These are phyloP conservation scores for Cladobotryum mycophilum DNA, from an alignment of 2,329 filamentous ascomycete species.

Conservation along the genomic window DNA sequence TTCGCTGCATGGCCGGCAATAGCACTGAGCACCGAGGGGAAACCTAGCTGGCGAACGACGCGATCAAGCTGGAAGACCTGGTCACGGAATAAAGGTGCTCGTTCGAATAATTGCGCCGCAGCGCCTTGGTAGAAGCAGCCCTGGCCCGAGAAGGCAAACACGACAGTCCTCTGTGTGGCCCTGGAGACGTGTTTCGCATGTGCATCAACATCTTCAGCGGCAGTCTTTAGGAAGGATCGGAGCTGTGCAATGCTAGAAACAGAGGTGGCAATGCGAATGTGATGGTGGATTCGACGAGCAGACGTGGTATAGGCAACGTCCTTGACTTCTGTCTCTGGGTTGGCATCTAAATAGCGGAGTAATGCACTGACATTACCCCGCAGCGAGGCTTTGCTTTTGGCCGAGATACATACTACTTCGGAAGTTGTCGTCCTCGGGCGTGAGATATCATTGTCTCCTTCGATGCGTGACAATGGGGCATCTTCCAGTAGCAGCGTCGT, in stretches of 20 bases:
- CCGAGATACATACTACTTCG: slow-evolving; percentile 50
- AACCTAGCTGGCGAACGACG: background rate
- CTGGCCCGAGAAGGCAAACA: slow-evolving; percentile 41
- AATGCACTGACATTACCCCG: slow-evolving; percentile 49
- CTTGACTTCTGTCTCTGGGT: slow-evolving; percentile 46
- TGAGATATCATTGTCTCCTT: slow-evolving; percentile 46
- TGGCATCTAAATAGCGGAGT: slow-evolving; percentile 40
- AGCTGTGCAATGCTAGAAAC: background rate
- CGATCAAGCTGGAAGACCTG: background rate
- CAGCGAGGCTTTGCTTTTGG: slow-evolving; percentile 48
- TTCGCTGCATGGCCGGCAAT: background rate
- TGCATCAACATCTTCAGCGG: background rate
- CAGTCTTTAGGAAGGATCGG: background rate
- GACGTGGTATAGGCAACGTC: slow-evolving; percentile 43
- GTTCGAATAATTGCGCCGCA: slow-evolving; percentile 25
- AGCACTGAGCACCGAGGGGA: background rate
- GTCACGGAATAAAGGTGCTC: background rate
- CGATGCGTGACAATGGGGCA: slow-evolving; percentile 55
- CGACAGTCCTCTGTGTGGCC: slow-evolving; percentile 4
- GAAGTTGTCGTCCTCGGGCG: slow-evolving; percentile 15
- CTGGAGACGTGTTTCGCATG: background rate
- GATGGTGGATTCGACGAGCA: slow-evolving; percentile 20
- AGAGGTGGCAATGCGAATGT: background rate
- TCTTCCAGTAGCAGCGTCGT: slow-evolving; percentile 60
- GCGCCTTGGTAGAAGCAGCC: slow-evolving; percentile 28